Evolutionary conservation across 1,284 basidiomycete species (phyloP).

Genomic region (Leccinum insolens): DNA sequence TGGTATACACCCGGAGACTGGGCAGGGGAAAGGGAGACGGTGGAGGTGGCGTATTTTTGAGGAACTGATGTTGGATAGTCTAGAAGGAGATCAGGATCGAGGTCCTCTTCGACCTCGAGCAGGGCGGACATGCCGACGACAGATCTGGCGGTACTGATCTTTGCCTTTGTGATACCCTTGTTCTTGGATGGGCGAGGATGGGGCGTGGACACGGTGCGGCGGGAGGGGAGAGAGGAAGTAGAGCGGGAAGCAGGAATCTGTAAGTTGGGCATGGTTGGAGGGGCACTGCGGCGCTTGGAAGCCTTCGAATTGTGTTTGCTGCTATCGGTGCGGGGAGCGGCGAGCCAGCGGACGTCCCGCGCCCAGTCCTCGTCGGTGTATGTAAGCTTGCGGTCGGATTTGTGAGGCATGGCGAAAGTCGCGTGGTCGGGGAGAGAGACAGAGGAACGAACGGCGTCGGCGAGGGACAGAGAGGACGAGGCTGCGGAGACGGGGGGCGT

Average conservation of each 20-base stretch:
- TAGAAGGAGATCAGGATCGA: conserved; percentile 25
- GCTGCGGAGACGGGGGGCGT: conserved; percentile 31
- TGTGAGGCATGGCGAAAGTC: conserved; percentile 18
- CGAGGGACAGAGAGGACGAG: conserved; percentile 31
- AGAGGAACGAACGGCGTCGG: conserved; percentile 21
- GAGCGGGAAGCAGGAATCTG: conserved; percentile 23
- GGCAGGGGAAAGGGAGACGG: conserved; percentile 15
- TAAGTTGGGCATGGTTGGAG: conserved; percentile 2
- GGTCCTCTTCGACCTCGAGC: conserved; percentile 57
- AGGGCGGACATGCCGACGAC: conserved; percentile 59
- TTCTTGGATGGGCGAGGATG: conserved; percentile 28
- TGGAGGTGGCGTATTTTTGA: conserved; percentile 18
- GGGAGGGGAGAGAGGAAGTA: conserved; percentile 22
- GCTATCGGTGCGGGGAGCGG: conserved; percentile 38
- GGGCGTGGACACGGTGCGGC: conserved; percentile 9
- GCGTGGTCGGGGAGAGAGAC: conserved; percentile 25
- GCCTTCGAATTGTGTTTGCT: conserved; percentile 27
- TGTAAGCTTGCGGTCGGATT: conserved; percentile 30
- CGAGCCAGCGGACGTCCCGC: conserved; percentile 66
- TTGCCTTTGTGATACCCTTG: conserved; percentile 31
- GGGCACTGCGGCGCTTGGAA: conserved; percentile 24
- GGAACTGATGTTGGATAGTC: conserved; percentile 5
- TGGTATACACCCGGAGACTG: conserved; percentile 16
- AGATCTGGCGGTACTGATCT: conserved; percentile 41
- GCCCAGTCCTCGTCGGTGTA: conserved; percentile 61